A percentile compares a stretch with the other conserved stretches of the same genome.
These are phyloP conservation scores for Rhynchosporium agropyri DNA, from an alignment of 2,329 filamentous ascomycete species.

Conservation along the genomic window DNA sequence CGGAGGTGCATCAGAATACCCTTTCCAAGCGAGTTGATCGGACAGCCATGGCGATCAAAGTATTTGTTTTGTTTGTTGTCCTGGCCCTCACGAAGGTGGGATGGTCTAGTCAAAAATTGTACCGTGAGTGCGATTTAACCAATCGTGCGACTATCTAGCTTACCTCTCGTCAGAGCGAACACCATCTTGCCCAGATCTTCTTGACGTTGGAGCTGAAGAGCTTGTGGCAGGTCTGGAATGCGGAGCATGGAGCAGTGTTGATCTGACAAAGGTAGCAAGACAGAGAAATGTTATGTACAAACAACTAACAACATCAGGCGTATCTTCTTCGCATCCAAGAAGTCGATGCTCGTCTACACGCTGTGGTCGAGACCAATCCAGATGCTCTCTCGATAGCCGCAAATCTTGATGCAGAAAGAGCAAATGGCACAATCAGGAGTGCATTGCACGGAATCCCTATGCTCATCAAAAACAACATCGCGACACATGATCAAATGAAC, in stretches of 20 bases:
- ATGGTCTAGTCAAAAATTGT: neutral
- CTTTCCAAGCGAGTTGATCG: neutral
- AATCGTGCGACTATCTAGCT: neutral
- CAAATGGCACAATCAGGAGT: slow-evolving; percentile 35
- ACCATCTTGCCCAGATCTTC: slow-evolving; percentile 44
- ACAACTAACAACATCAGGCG: slow-evolving; percentile 26
- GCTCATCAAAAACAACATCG: slow-evolving; percentile 64
- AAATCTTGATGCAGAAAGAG: slow-evolving; percentile 38
- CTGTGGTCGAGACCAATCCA: slow-evolving; percentile 41
- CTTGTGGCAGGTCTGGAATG: slow-evolving; percentile 52
- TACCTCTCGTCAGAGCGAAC: slow-evolving; percentile 8
- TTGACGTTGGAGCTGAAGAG: slow-evolving; percentile 55
- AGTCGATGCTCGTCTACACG: slow-evolving; percentile 32
- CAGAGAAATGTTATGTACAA: neutral
- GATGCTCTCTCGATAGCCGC: slow-evolving; percentile 41
- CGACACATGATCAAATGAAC: slow-evolving; percentile 59
- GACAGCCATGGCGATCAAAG: slow-evolving; percentile 16
- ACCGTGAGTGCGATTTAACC: neutral
- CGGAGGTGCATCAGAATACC: neutral
- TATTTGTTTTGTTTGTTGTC: slow-evolving; percentile 7
- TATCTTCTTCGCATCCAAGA: slow-evolving; percentile 37
- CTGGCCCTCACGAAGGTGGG: slow-evolving; percentile 14
- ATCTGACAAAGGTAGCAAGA: slow-evolving; percentile 57
- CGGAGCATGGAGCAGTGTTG: slow-evolving; percentile 57
- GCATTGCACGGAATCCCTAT: slow-evolving; percentile 61